Evolutionary conservation across 2,329 filamentous ascomycete species (phyloP), one percentile per base, ranked within the genome.

Genomic region (Diaporthe batatas): DNA sequence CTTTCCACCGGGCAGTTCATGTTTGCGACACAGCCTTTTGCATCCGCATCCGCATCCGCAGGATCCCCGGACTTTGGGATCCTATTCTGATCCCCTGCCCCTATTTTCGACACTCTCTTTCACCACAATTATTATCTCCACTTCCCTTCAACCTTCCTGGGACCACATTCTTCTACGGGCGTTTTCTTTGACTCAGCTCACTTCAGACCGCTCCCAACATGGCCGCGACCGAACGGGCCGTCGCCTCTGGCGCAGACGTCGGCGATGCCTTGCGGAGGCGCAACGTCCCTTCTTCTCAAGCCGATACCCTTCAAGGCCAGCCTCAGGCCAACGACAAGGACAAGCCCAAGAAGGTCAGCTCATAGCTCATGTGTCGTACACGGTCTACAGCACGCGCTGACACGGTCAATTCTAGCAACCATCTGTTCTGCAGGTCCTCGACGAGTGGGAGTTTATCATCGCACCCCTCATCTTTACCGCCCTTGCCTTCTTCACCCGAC

Each of bases 401-500:
- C 74, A 44, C 3, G 18, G 55, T 34, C 68, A 1, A 44, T 32
- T 72, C 32, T 73, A 88, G 83, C 81, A 86, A 76, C 86, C 89
- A 77, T 89, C 89, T 32, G 81, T 93, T 75, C 83, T 93, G 77
- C 81, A 91, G 71, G 85, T 89, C 77, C 87, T 95, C 76, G 85
- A 88, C 78, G 85, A 91, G 82, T 89, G 90, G 88, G 87, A 93
- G 81, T 85, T 87, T 80, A 79, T 91, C 79, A 86, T 91, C 79
- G 87, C 89, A 75, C 88, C 91, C 70, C 80, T 92, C 78, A 79
- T 92, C 79, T 90, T 92, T 83, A 89, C 89, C 73, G 79, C 86
- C 76, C 81, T 91, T 70, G 89, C 91, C 72, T 85, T 92, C 83
- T 91, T 92, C 81, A 93, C 91, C 51, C 86, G 91, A 76, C 81